phyloP scores from a whole-genome alignment of 768 basidiomycete genomes.

The Amanita muscaria region DNA sequence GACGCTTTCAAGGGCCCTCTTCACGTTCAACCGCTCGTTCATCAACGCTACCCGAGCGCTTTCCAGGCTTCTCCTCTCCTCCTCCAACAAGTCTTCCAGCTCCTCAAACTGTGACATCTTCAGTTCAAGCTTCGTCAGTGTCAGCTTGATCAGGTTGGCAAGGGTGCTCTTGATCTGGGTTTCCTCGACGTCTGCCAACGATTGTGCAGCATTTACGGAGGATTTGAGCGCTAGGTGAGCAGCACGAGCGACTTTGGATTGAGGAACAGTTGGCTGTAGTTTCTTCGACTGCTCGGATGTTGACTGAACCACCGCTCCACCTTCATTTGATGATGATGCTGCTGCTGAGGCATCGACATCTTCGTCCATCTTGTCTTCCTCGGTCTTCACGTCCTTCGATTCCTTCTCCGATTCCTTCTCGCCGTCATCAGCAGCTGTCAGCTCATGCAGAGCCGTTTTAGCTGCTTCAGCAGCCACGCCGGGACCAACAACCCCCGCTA shows the following conservation, averaged over 20 bases:
- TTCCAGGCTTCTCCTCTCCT: slow-evolving; percentile 82
- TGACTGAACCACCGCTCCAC: slow-evolving; percentile 15
- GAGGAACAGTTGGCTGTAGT: slow-evolving; percentile 41
- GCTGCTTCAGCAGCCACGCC: slow-evolving; percentile 92
- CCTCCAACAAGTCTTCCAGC: slow-evolving; percentile 85
- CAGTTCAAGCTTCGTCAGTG: slow-evolving; percentile 80
- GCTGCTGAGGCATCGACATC: slow-evolving; percentile 22
- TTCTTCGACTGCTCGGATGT: slow-evolving; percentile 13
- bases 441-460: slow-evolving; percentile 76
- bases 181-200: slow-evolving; percentile 80
- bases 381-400: slow-evolving; percentile 23
- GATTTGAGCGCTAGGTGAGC: slow-evolving; percentile 84
- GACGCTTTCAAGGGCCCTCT: slow-evolving; percentile 64
- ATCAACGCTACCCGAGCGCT: slow-evolving; percentile 71
- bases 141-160: slow-evolving; percentile 78
- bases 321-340: slow-evolving; percentile 10
- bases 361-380: slow-evolving; percentile 38
- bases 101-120: slow-evolving; percentile 95
- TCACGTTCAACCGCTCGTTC: slow-evolving; percentile 66
- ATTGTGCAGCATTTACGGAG: slow-evolving; percentile 75
- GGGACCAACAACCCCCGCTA: slow-evolving; percentile 87
- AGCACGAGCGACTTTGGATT: slow-evolving; percentile 72
- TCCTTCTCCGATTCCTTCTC: slow-evolving; percentile 23
- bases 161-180: slow-evolving; percentile 69
- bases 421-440: slow-evolving; percentile 51